Percentiles rank a stretch among this genome's conserved stretches.
These are phyloP conservation scores for Blumeria hordei DNA, from an alignment of 2,329 filamentous ascomycete genomes.

Conservation along the genomic window DNA sequence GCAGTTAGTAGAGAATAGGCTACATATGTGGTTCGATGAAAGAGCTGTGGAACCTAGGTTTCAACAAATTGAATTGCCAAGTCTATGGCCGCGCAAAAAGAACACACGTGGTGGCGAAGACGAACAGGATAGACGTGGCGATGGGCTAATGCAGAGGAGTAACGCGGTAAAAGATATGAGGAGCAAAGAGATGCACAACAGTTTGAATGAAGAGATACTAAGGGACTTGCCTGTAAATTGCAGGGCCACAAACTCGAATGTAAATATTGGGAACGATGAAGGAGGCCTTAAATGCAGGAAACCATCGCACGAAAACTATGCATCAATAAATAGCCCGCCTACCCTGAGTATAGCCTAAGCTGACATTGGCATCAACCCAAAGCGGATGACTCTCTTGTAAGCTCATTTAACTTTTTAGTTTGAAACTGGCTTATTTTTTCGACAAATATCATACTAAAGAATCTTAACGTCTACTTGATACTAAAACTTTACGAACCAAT, in stretches of 20 bases:
- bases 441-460: no score
- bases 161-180: neutral
- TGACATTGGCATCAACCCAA: no score
- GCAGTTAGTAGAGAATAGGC: conserved; percentile 52
- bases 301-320: neutral
- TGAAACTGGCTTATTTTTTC: no score
- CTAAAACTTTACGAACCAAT: no score
- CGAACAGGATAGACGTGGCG: conserved; percentile 6
- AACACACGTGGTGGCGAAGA: conserved; percentile 56
- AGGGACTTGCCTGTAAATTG: neutral
- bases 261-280: neutral
- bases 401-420: no score
- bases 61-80: conserved; percentile 65
- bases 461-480: no score
- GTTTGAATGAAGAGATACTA: neutral
- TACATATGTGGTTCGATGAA: conserved; percentile 76
- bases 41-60: conserved; percentile 67
- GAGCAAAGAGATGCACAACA: neutral
- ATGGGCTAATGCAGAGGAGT: neutral
- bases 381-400: no score
- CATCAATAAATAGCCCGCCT: neutral
- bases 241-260: neutral
- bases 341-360: no score
- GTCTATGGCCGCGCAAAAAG: conserved; percentile 62
- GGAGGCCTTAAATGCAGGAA: neutral